phyloP scores from a whole-genome alignment of 1,284 basidiomycete genomes.

The Vanrija sp. region DNA sequence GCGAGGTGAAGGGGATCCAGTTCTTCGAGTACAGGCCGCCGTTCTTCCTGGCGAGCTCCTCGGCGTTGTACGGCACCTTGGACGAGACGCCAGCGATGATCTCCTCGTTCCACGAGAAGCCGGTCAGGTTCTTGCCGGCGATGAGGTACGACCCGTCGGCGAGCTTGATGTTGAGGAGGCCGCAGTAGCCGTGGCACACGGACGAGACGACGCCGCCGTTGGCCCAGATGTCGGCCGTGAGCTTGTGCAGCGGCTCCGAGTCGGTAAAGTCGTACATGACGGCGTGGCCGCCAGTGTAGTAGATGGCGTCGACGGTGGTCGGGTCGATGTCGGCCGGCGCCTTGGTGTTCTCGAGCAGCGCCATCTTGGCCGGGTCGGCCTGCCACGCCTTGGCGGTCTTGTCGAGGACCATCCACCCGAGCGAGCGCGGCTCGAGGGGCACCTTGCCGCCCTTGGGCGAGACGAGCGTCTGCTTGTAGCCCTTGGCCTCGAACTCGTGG shows the following conservation, averaged over 20 bases:
- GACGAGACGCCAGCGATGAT: background rate
- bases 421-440: conserved; percentile 1
- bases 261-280: conserved; percentile 13
- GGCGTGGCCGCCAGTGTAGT: conserved; percentile 13
- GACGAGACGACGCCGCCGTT: conserved; percentile 11
- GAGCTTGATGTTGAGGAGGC: conserved; percentile 7
- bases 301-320: conserved; percentile 6
- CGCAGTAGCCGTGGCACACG: conserved; percentile 13
- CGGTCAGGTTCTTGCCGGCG: conserved; percentile 7
- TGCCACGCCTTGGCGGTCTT: conserved; percentile 3
- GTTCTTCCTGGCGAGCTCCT: background rate
- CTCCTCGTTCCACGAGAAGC: conserved; percentile 10
- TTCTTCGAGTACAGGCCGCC: background rate
- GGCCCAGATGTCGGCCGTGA: conserved; percentile 4
- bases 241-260: conserved; percentile 4
- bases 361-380: background rate
- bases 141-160: background rate
- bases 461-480: conserved; percentile 1
- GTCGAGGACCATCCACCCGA: background rate
- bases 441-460: conserved; percentile 1
- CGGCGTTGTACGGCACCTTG: conserved; percentile 4
- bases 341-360: background rate
- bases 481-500: background rate
- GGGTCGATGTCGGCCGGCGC: conserved; percentile 1
- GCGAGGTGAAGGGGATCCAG: background rate